These are phyloP conservation scores for Alopecurus myosuroides DNA, from an alignment of 176 grass and related monocot species.

Conservation along the genomic window DNA sequence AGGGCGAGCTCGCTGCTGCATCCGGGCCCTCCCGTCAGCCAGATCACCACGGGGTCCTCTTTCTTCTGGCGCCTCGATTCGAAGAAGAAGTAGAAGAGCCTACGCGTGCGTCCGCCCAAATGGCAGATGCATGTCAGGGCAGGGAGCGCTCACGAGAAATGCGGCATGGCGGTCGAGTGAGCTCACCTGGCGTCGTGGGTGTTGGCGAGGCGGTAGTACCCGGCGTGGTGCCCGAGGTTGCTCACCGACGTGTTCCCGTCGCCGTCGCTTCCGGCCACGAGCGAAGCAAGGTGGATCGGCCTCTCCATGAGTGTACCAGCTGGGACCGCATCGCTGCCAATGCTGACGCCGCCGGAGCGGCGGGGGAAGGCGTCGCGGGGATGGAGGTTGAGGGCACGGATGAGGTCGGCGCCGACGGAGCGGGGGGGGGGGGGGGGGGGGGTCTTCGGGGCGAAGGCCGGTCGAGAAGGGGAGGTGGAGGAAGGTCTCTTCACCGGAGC, in stretches of 20 bases:
- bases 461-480: conserved; percentile 16
- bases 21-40: conserved; percentile 85
- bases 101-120: conserved; percentile 1
- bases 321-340: not conserved
- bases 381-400: conserved; percentile 82
- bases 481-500: conserved; percentile 8
- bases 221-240: conserved; percentile 80
- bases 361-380: conserved; percentile 45
- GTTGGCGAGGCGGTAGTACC: conserved; percentile 72
- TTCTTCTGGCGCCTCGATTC: conserved; percentile 57
- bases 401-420: conserved; percentile 56
- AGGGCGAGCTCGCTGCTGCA: conserved; percentile 94
- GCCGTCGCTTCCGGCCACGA: not conserved
- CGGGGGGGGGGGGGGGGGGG: too few relatives aligned
- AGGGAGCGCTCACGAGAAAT: not conserved
- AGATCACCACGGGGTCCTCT: conserved; percentile 76
- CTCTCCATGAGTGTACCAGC: conserved; percentile 50
- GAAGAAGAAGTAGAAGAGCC: conserved; percentile 96
- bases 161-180: not conserved
- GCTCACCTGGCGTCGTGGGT: conserved; percentile 75
- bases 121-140: not conserved
- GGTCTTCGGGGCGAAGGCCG: conserved; percentile 15
- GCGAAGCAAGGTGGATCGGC: conserved; percentile 49
- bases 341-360: not conserved
- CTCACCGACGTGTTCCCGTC: conserved; percentile 24